A percentile compares a stretch with the other conserved stretches of the same genome.
Conservation (phyloP, 805 yeast species). For the Jamesozyma jinghongensis region DNA sequence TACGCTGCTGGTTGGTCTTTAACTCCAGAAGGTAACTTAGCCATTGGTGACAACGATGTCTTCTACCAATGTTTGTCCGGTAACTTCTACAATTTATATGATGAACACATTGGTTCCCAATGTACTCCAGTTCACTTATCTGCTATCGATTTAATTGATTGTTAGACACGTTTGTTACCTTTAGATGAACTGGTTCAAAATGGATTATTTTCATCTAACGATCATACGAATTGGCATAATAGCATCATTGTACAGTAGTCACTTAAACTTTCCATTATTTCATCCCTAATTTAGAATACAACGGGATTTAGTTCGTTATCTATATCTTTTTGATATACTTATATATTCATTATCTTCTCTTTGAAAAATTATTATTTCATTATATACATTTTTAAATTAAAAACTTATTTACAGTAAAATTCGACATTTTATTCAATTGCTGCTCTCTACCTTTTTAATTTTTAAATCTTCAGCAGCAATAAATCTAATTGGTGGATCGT, state of each 20-base stretch:
- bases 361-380: too few species aligned
- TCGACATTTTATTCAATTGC: too few species aligned
- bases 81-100: conserved; percentile 69
- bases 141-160: conserved; percentile 47
- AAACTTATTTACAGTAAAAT: too few species aligned
- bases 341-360: neutral
- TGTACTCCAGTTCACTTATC: conserved; percentile 55
- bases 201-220: neutral
- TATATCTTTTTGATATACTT: neutral
- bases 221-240: neutral
- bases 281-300: too few species aligned
- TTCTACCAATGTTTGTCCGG: conserved; percentile 73
- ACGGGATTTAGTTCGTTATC: neutral
- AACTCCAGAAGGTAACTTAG: conserved; percentile 49
- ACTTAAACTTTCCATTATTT: neutral
- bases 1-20: conserved; percentile 61
- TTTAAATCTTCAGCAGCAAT: too few species aligned
- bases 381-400: too few species aligned
- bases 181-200: too few species aligned
- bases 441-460: too few species aligned
- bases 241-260: neutral
- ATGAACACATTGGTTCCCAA: conserved; percentile 49
- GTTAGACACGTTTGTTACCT: conserved; percentile 27
- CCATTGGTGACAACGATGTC: conserved; percentile 50
- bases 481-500: too few species aligned